Evolutionary conservation across 495 filamentous ascomycete species (phyloP).

Genomic region (Lepidopterella palustris): DNA sequence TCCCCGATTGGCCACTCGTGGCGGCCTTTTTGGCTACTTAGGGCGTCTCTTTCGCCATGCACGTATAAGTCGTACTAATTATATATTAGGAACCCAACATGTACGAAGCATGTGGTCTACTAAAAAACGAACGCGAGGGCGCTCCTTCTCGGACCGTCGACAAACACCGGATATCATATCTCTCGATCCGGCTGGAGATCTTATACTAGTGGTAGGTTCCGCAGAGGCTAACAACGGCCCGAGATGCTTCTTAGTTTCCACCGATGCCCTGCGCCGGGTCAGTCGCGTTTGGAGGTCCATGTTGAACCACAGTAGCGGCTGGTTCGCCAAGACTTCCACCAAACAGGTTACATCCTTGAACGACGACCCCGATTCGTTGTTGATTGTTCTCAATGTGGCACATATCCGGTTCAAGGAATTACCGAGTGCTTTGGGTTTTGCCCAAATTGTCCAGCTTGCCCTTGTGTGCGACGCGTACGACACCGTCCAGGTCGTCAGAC

Average conservation of each 20-base stretch:
- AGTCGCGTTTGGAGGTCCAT: neutral
- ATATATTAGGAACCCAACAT: neutral
- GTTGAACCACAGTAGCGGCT: neutral
- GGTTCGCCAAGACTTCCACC: neutral
- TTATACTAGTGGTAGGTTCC: neutral
- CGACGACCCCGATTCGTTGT: neutral
- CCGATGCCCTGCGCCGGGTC: neutral
- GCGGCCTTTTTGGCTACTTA: neutral
- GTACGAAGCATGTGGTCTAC: neutral
- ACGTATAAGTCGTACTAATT: neutral
- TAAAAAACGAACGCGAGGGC: neutral
- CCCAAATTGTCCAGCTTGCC: neutral
- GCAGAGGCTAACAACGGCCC: too few relatives aligned
- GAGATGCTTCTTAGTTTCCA: neutral
- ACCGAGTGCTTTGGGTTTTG: neutral
- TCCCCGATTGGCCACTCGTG: neutral
- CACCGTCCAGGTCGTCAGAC: neutral
- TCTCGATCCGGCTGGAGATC: neutral
- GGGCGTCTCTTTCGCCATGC: neutral
- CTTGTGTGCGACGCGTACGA: slow-evolving; percentile 1
- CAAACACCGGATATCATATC: neutral
- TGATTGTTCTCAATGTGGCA: neutral
- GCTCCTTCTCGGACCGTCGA: neutral
- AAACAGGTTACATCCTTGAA: neutral
- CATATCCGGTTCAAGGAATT: neutral